phyloP scores from a whole-genome alignment of 1,284 basidiomycete species.

The Rhodotorula sp. region DNA sequence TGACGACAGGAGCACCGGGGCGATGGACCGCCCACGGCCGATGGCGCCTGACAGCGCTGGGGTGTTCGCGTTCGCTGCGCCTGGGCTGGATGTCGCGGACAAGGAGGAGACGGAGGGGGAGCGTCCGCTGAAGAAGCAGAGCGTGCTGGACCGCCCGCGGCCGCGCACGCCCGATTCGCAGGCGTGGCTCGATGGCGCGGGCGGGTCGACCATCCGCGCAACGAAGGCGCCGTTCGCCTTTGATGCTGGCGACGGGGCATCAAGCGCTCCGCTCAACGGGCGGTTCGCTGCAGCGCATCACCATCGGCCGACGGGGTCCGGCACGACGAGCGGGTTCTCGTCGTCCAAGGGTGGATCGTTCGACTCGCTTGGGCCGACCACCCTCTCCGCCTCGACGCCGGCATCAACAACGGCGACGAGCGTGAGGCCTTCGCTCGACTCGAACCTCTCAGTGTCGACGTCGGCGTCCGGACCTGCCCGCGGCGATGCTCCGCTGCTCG shows the following conservation, averaged over 20 bases:
- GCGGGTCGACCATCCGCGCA: background rate
- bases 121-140: background rate
- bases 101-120: background rate
- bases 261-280: too few species aligned
- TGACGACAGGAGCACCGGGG: background rate
- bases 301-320: background rate
- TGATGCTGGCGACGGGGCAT: background rate
- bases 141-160: constrained; percentile 18
- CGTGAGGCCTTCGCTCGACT: background rate
- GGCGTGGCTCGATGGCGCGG: constrained; percentile 17
- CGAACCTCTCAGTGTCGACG: background rate
- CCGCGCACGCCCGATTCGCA: constrained; percentile 29
- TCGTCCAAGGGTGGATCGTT: constrained; percentile 13
- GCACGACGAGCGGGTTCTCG: constrained; percentile 6
- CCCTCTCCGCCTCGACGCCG: background rate
- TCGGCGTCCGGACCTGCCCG: background rate
- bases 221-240: background rate
- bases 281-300: background rate
- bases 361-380: constrained; percentile 13
- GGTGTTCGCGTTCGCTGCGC: background rate
- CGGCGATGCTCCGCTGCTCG: constrained; percentile 16
- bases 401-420: background rate
- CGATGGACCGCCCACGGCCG: constrained; percentile 26
- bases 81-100: background rate
- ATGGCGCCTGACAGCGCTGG: constrained; percentile 25